Evolutionary conservation across 192 early-diverging fungal species (phyloP).

Genomic region (Gonapodya prolifera): DNA sequence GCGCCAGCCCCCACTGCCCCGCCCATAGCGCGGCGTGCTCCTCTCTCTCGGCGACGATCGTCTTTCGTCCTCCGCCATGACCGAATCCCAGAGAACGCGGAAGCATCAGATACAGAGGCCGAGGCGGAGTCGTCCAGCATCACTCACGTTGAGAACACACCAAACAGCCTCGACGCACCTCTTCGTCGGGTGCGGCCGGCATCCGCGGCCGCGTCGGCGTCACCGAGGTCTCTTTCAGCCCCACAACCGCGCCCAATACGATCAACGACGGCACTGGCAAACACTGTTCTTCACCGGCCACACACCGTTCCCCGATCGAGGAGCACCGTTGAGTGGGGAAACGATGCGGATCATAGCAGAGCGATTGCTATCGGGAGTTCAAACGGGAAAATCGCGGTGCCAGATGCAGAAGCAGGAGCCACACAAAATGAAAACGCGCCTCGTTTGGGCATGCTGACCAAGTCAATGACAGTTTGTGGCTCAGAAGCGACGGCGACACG

Average conservation of each 20-base stretch:
- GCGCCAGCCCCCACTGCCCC: not conserved
- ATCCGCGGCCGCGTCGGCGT: not conserved
- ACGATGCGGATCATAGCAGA: not conserved
- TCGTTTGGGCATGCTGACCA: not conserved
- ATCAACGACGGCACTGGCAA: no score
- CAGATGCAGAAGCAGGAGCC: not conserved
- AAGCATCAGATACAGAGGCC: not conserved
- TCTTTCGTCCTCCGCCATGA: not conserved
- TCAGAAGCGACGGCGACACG: no score
- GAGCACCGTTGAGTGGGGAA: not conserved
- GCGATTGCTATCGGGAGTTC: no score
- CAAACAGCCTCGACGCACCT: not conserved
- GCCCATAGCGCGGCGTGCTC: not conserved
- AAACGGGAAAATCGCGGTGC: not conserved
- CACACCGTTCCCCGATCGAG: not conserved
- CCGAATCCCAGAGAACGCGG: not conserved
- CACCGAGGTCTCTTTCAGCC: no score
- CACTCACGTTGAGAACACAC: not conserved
- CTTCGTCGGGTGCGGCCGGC: not conserved
- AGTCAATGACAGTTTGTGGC: no score
- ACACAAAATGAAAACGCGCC: not conserved
- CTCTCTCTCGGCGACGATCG: not conserved
- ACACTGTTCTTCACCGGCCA: not conserved
- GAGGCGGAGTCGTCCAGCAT: not conserved
- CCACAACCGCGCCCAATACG: no score